Conservation (phyloP, 441 rosid genomes). For the Dalechampia spathulata region DNA sequence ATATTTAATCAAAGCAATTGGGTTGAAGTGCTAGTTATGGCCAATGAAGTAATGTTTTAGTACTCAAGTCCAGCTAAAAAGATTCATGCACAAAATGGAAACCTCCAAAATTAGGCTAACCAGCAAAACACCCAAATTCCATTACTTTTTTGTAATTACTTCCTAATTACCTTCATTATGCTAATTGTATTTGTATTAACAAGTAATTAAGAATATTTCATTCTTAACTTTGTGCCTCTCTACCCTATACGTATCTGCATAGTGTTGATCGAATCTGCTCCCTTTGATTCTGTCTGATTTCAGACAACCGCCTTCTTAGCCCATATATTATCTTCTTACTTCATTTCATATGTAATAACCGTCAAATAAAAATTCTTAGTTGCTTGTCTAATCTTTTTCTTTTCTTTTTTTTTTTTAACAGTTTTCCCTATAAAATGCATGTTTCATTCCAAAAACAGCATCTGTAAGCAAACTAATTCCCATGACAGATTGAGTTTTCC, state of each 20-base stretch:
- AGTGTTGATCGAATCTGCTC: constrained; percentile 24
- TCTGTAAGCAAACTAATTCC: background rate
- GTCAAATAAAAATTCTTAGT: too few species aligned
- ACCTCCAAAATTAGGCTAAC: constrained; percentile 4
- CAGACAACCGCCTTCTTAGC: constrained; percentile 14
- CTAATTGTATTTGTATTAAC: too few species aligned
- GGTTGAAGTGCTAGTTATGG: too few species aligned
- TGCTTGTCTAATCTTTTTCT: too few species aligned
- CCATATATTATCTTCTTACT: background rate
- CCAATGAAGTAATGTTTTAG: too few species aligned
- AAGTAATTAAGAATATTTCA: background rate
- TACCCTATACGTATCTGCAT: constrained; percentile 12
- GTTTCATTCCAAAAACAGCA: background rate
- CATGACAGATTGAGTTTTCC: background rate
- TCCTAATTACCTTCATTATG: constrained; percentile 1
- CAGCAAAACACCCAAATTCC: background rate
- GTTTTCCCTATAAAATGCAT: too few species aligned
- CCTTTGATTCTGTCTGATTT: constrained; percentile 29
- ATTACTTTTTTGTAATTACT: too few species aligned
- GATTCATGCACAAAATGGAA: background rate
- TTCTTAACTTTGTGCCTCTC: background rate
- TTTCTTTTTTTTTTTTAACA: too few species aligned
- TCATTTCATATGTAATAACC: too few species aligned
- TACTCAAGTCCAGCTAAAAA: background rate
- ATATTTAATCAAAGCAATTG: too few species aligned